Percentiles rank a stretch among this genome's conserved stretches.
Evolutionary conservation across 163 green algal genomes (phyloP).

Genomic region (Scenedesmus sp.): DNA sequence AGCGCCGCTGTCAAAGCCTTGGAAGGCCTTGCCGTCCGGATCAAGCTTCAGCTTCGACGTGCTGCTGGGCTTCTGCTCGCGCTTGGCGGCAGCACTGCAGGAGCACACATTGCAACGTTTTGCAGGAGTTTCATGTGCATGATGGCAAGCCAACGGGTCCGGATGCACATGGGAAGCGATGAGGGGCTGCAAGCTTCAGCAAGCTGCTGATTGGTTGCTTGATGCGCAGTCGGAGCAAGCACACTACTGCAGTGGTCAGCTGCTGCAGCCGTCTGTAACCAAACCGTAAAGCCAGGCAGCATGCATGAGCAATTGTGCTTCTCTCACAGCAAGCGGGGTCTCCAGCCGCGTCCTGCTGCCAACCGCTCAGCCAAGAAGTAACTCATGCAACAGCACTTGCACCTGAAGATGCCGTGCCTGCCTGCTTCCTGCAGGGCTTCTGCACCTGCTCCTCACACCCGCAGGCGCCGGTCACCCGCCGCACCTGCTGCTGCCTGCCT

Average conservation of each 20-base stretch:
- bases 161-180: neutral
- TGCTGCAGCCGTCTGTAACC: too few relatives aligned
- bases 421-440: neutral
- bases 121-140: neutral
- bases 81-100: neutral
- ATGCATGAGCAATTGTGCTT: neutral
- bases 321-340: neutral
- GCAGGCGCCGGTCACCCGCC: neutral
- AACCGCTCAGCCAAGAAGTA: neutral
- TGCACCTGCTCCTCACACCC: neutral
- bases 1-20: neutral
- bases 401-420: too few relatives aligned
- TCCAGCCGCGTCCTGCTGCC: neutral
- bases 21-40: neutral
- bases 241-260: too few relatives aligned
- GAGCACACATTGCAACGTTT: neutral
- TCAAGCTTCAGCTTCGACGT: conserved; percentile 18
- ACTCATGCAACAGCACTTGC: neutral
- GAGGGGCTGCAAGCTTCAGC: neutral
- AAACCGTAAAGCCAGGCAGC: neutral
- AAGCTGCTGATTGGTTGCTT: neutral
- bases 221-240: too few relatives aligned
- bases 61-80: neutral
- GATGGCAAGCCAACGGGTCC: neutral
- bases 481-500: conserved; percentile 20